Evolutionary conservation across 495 filamentous ascomycete species (phyloP).

Genomic region (Sporormia fimetaria): DNA sequence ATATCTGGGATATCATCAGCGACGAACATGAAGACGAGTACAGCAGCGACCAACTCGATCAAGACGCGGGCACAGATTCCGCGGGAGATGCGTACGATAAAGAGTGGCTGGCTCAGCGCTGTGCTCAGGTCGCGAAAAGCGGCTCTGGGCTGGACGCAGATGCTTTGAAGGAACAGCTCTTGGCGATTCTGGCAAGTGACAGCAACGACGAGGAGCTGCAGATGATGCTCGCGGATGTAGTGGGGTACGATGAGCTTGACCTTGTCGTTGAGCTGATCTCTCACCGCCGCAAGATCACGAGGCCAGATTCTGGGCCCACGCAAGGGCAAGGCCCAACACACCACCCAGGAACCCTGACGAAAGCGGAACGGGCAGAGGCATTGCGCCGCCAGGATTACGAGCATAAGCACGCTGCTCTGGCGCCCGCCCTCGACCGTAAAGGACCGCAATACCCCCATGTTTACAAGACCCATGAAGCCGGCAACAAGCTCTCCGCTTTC

Average conservation of each 20-base stretch:
- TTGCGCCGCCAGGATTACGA: conserved; percentile 62
- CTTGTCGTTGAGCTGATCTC: conserved; percentile 73
- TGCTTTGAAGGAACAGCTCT: conserved; percentile 59
- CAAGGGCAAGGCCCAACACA: conserved; percentile 35
- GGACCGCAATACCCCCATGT: conserved; percentile 79
- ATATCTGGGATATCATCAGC: conserved; percentile 83
- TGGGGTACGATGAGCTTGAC: conserved; percentile 87
- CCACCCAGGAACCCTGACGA: conserved; percentile 62
- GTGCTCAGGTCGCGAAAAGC: conserved; percentile 45
- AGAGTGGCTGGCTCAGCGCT: conserved; percentile 56
- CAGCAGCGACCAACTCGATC: conserved; percentile 41
- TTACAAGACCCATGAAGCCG: conserved; percentile 67
- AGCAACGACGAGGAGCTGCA: conserved; percentile 69
- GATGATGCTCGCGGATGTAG: conserved; percentile 75
- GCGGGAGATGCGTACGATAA: conserved; percentile 30
- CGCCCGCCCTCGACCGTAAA: conserved; percentile 48
- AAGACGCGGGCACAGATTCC: conserved; percentile 30
- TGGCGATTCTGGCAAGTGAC: conserved; percentile 54
- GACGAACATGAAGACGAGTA: conserved; percentile 53
- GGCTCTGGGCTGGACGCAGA: conserved; percentile 50
- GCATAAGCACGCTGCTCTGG: conserved; percentile 67
- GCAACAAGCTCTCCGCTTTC: conserved; percentile 64
- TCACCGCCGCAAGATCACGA: conserved; percentile 54
- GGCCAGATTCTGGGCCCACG: no score
- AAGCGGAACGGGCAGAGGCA: conserved; percentile 62